These are phyloP conservation scores for Blastocystis sp. DNA, from an alignment of 352 stramenopile genomes.

Conservation along the genomic window DNA sequence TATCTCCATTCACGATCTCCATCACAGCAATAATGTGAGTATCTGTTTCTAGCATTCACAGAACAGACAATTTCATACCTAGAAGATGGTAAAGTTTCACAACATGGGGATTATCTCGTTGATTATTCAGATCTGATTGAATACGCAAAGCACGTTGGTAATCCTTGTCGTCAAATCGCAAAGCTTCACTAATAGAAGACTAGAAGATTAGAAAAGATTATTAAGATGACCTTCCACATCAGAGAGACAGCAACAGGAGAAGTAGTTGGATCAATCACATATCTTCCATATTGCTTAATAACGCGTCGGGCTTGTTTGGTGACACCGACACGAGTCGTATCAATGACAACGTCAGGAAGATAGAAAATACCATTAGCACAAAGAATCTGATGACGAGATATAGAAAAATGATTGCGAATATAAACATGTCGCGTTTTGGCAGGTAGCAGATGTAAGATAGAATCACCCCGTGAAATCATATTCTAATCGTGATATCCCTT, in stretches of 20 bases:
- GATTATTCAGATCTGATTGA: constrained; percentile 33
- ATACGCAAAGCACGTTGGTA: constrained; percentile 13
- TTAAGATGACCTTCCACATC: background rate
- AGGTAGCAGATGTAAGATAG: constrained; percentile 19
- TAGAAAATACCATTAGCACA: background rate
- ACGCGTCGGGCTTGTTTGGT: background rate
- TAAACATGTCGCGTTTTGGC: background rate
- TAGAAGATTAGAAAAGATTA: background rate
- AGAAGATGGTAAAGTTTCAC: constrained; percentile 36
- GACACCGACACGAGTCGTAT: background rate
- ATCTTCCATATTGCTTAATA: background rate
- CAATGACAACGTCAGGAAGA: background rate
- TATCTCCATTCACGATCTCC: constrained; percentile 9
- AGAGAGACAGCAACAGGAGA: background rate
- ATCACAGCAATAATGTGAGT: constrained; percentile 6
- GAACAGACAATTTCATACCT: background rate
- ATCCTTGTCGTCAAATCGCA: constrained; percentile 51
- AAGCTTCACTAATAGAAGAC: background rate
- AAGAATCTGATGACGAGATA: background rate
- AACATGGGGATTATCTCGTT: background rate
- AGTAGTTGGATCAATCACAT: background rate
- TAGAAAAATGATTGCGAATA: background rate
- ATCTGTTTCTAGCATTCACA: background rate
- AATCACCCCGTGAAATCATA: background rate
- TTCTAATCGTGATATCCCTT: background rate